phyloP scores from a whole-genome alignment of 148 eudicot species.

The Selenicereus undatus region DNA sequence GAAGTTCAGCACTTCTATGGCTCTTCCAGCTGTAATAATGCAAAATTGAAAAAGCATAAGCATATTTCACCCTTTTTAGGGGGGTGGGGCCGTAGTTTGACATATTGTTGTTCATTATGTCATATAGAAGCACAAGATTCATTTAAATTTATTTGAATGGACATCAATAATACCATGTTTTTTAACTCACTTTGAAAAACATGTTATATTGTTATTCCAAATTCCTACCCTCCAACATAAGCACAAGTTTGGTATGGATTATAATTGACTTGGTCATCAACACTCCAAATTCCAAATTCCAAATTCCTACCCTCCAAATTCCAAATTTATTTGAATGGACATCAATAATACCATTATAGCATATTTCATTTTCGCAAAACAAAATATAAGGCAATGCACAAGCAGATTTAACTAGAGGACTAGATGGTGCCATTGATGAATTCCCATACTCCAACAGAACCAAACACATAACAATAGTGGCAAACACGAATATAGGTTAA shows the following conservation, averaged over 20 bases:
- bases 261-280: no score
- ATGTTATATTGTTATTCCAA: neutral
- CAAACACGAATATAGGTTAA: neutral
- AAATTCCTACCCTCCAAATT: no score
- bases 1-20: conserved; percentile 65
- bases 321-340: no score
- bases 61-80: neutral
- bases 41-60: neutral
- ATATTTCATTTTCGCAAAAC: neutral
- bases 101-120: neutral
- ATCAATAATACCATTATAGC: neutral
- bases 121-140: neutral
- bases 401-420: neutral
- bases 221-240: neutral
- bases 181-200: neutral
- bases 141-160: neutral
- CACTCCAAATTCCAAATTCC: no score
- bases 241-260: neutral
- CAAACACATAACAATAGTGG: neutral
- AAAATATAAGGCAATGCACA: neutral
- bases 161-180: neutral
- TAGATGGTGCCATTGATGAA: neutral
- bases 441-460: neutral
- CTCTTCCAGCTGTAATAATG: conserved; percentile 58
- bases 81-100: neutral